These are phyloP conservation scores for Aspergillus heteromorphus DNA, from an alignment of 495 filamentous ascomycete species.

Conservation along the genomic window DNA sequence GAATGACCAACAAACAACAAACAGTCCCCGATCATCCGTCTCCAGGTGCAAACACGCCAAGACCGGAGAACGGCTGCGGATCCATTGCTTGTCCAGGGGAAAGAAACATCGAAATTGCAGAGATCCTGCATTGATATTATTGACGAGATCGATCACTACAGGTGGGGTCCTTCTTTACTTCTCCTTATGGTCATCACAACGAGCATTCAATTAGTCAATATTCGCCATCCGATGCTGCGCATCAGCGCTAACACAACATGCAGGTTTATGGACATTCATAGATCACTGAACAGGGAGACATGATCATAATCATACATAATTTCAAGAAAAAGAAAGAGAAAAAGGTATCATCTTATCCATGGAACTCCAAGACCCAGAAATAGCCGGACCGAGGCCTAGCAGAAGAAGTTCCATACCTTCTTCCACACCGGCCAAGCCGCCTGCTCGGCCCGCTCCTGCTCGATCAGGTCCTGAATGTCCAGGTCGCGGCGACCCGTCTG, in stretches of 20 bases:
- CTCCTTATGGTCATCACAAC: neutral
- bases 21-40: constrained; percentile 5
- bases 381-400: constrained; percentile 24
- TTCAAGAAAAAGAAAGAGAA: neutral
- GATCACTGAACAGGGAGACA: neutral
- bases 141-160: too few relatives aligned
- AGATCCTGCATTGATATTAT: too few relatives aligned
- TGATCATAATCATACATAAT: constrained; percentile 1
- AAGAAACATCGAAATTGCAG: too few relatives aligned
- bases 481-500: constrained; percentile 84
- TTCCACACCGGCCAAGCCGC: constrained; percentile 81
- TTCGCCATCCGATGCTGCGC: neutral
- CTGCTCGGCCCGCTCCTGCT: constrained; percentile 69
- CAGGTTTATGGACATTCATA: neutral
- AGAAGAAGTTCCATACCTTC: constrained; percentile 58
- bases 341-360: neutral
- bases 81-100: too few relatives aligned
- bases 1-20: neutral
- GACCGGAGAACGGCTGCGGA: constrained; percentile 4
- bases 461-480: constrained; percentile 67
- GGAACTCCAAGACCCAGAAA: neutral
- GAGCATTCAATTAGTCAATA: neutral
- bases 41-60: constrained; percentile 9
- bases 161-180: too few relatives aligned
- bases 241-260: neutral